Evolutionary conservation across 208 protist species (phyloP), one percentile per base, ranked within the genome.

Genomic region (Leishmania gerbilli): DNA sequence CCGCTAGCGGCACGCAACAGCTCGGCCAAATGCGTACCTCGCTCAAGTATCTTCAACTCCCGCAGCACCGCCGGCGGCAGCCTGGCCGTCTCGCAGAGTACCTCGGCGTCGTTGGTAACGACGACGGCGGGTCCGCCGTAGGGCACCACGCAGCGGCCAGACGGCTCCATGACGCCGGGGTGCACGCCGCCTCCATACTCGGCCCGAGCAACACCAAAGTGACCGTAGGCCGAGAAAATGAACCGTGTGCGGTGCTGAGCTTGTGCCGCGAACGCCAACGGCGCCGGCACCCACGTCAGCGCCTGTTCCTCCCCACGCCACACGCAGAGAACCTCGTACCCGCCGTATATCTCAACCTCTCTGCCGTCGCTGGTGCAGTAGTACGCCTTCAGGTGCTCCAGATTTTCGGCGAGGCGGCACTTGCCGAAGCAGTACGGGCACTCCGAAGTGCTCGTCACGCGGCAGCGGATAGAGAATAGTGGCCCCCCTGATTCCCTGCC

Each of bases 241-340:
- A 85, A 85, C 5, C 21, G 34, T 15, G 17, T n/a, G 53, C 15
- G 17, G 53, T 75, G 67, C n/a, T n/a, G 78, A n/a, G 53, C 71
- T 40, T 42, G 71, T 27, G 60, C 67, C 75, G 45, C 45, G 71
- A 53, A 76, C 15, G 74, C 83, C 71, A 90, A 34, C 19, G 60
- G 21, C 27, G 79, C 83, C 0, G 88, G 85, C 60, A 93, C 84
- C 90, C 88, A 91, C 34, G 80, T 49, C 27, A 88, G 51, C 1
- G 72, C 21, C 21, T 76, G 24, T n/a, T 77, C 69, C 58, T 74
- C 34, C 6, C 77, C 79, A 24, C 65, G 71, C 17, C 77, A 82
- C 64, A 91, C 86, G 65, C 90, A 93, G 40, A 93, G 86, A n/a
- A 93, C 88, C 47, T 80, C 53, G 69, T 90, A 90, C 19, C 65